Evolutionary conservation across 2,329 filamentous ascomycete genomes (phyloP).

Genomic region (Talaromyces sp.): DNA sequence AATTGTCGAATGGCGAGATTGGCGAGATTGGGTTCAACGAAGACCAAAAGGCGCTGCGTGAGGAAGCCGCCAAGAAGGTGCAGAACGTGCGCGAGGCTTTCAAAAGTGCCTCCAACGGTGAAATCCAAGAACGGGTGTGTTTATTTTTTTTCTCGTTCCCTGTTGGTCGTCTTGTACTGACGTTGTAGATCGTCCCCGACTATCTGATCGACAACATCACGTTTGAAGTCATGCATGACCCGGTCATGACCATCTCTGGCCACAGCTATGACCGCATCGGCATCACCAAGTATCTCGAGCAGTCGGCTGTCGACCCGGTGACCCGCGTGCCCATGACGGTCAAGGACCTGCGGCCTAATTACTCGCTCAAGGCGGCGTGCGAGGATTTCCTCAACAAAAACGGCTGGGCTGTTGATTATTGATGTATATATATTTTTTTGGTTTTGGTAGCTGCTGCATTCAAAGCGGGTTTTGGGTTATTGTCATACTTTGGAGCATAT

Average conservation of each 20-base stretch:
- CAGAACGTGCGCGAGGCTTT: slow-evolving; percentile 42
- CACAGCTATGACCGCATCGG: slow-evolving; percentile 85
- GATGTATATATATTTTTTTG: slow-evolving; percentile 9
- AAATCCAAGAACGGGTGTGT: slow-evolving; percentile 39
- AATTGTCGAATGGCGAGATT: slow-evolving; percentile 35
- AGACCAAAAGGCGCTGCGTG: slow-evolving; percentile 53
- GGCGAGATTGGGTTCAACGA: slow-evolving; percentile 65
- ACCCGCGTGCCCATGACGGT: slow-evolving; percentile 68
- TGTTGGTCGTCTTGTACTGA: background rate
- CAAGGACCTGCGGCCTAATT: slow-evolving; percentile 72
- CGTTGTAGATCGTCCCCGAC: slow-evolving; percentile 40
- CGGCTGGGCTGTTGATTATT: slow-evolving; percentile 92
- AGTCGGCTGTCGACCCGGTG: slow-evolving; percentile 71
- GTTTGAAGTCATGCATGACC: slow-evolving; percentile 49
- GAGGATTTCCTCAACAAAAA: slow-evolving; percentile 80
- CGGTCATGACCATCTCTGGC: slow-evolving; percentile 62
- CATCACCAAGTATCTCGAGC: slow-evolving; percentile 77
- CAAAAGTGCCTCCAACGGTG: slow-evolving; percentile 33
- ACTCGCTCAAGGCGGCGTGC: slow-evolving; percentile 74
- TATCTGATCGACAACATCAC: slow-evolving; percentile 45
- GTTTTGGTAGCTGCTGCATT: background rate
- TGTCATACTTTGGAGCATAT: background rate
- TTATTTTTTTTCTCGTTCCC: background rate
- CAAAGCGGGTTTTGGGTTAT: background rate
- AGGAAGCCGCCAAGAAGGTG: slow-evolving; percentile 44